These are phyloP conservation scores for Paecilomyces formosus DNA, from an alignment of 2,329 filamentous ascomycete genomes.

Conservation along the genomic window DNA sequence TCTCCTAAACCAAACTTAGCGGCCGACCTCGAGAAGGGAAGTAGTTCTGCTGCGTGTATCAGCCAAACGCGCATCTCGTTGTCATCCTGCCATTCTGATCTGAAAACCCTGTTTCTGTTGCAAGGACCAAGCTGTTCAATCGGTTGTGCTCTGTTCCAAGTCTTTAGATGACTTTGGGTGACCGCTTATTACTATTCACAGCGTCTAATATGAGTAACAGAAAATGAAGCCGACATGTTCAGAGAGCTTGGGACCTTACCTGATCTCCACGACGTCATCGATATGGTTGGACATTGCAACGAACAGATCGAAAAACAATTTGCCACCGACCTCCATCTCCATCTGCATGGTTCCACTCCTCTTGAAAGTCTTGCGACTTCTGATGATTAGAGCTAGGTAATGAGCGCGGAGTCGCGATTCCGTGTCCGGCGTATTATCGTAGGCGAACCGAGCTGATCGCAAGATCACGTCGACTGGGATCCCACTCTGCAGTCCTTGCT, in stretches of 20 bases:
- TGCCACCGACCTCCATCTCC: slow-evolving; percentile 93
- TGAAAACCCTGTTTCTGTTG: slow-evolving; percentile 17
- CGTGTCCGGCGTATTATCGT: slow-evolving; percentile 87
- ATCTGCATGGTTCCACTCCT: slow-evolving; percentile 97
- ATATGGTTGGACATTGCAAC: slow-evolving; percentile 98
- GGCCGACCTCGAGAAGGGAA: slow-evolving; percentile 40
- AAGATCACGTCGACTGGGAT: slow-evolving; percentile 90
- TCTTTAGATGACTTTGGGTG: slow-evolving; percentile 47
- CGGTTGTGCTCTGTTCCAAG: slow-evolving; percentile 16
- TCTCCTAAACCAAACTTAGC: slow-evolving; percentile 35
- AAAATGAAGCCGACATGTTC: no score
- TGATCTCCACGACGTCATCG: slow-evolving; percentile 86
- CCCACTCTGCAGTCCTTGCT: slow-evolving; percentile 88
- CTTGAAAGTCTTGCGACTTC: slow-evolving; percentile 96
- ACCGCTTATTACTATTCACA: slow-evolving; percentile 41
- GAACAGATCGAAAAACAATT: slow-evolving; percentile 97
- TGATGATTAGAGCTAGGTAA: slow-evolving; percentile 95
- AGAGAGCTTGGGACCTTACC: slow-evolving; percentile 46
- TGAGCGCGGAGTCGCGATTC: slow-evolving; percentile 91
- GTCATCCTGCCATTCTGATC: slow-evolving; percentile 31
- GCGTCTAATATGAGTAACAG: no score
- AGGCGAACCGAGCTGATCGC: slow-evolving; percentile 87
- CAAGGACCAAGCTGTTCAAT: slow-evolving; percentile 26
- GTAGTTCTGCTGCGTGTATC: slow-evolving; percentile 25
- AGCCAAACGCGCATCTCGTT: slow-evolving; percentile 13